Conservation (phyloP, 1,284 basidiomycete species). For the Pseudozyma flocculosa region DNA sequence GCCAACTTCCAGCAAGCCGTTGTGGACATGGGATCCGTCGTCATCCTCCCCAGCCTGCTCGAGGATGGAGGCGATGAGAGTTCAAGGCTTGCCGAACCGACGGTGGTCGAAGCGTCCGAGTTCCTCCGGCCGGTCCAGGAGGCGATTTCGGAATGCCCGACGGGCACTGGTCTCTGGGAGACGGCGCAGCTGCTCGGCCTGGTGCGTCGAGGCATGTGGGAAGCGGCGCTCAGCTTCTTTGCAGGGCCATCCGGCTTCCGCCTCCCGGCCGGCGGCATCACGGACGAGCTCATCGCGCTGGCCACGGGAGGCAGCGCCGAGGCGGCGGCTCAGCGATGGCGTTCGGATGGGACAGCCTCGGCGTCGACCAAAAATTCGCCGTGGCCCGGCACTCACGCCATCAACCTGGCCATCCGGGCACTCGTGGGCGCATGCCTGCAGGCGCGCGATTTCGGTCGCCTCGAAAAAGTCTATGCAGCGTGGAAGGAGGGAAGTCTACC, state of each 20-base stretch:
- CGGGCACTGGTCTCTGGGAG: constrained; percentile 25
- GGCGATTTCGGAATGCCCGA: background rate
- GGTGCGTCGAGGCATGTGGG: constrained; percentile 13
- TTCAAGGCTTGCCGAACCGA: too few relatives aligned
- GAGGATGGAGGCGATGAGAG: background rate
- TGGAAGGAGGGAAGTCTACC: constrained; percentile 12
- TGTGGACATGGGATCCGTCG: background rate
- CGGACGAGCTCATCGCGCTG: constrained; percentile 6
- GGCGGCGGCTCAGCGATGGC: background rate
- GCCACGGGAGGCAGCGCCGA: constrained; percentile 1
- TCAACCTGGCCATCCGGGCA: constrained; percentile 24
- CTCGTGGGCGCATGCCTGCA: constrained; percentile 13
- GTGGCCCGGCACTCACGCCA: constrained; percentile 34
- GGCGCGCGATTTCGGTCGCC: constrained; percentile 12
- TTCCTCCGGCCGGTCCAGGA: constrained; percentile 14
- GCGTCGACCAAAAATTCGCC: too few relatives aligned
- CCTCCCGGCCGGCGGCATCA: constrained; percentile 21
- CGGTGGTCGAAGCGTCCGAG: too few relatives aligned
- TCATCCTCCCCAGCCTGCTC: background rate
- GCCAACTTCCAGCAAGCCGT: background rate
- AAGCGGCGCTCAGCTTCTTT: constrained; percentile 16
- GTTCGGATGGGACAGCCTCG: too few relatives aligned
- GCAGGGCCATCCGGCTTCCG: constrained; percentile 14
- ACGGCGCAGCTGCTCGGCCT: constrained; percentile 19
- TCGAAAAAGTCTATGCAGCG: constrained; percentile 7